phyloP scores from a whole-genome alignment of 2,329 filamentous ascomycete genomes.

The Pyrenophora seminiperda region DNA sequence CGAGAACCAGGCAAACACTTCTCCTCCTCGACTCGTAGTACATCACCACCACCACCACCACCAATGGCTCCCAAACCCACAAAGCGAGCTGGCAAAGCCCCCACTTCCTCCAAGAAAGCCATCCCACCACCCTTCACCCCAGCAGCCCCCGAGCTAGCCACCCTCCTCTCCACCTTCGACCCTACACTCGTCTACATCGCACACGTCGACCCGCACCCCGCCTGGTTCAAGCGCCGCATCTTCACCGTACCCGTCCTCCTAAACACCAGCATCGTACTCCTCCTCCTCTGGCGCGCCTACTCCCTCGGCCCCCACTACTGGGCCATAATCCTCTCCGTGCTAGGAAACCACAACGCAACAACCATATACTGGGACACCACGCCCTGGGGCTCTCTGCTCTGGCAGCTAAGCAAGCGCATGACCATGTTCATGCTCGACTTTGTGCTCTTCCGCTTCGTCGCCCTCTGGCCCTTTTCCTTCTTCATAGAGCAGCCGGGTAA shows the following conservation, averaged over 20 bases:
- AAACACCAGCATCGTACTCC: constrained; percentile 68
- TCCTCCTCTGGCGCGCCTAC: constrained; percentile 72
- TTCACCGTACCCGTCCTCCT: constrained; percentile 79
- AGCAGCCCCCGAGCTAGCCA: constrained; percentile 65
- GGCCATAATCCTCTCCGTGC: constrained; percentile 64
- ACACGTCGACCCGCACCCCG: constrained; percentile 76
- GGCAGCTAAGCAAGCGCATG: constrained; percentile 64
- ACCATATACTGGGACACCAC: constrained; percentile 63
- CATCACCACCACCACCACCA: too few relatives aligned
- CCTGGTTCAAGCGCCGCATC: constrained; percentile 77
- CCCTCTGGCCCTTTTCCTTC: constrained; percentile 56
- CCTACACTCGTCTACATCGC: constrained; percentile 77
- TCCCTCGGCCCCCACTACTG: constrained; percentile 75
- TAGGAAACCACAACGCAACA: constrained; percentile 70
- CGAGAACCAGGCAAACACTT: neutral
- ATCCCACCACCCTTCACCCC: constrained; percentile 64
- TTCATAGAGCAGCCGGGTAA: constrained; percentile 66
- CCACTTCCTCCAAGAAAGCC: constrained; percentile 13
- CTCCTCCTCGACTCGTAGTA: neutral
- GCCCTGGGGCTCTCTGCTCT: constrained; percentile 61
- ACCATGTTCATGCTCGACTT: constrained; percentile 77
- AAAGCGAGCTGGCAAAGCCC: constrained; percentile 22
- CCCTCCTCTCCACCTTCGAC: constrained; percentile 70
- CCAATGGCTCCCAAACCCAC: constrained; percentile 31
- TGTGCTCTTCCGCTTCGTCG: constrained; percentile 51